Evolutionary conservation across 495 filamentous ascomycete genomes (phyloP), one percentile per base, ranked within the genome.

Genomic region (Penicillium verhagenii): DNA sequence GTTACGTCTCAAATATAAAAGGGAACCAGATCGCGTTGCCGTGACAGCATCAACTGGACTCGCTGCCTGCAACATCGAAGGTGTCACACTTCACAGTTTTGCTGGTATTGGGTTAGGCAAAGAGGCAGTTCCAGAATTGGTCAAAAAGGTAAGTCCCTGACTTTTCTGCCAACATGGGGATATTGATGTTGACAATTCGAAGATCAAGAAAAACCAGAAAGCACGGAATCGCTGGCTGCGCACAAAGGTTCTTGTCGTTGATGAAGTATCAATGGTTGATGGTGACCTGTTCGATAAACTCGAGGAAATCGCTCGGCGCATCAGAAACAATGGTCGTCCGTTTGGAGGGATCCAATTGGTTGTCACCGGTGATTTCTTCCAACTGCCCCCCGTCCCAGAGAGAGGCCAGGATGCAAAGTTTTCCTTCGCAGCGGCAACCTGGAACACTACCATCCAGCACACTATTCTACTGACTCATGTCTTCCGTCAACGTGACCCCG

Each of bases 211-310:
- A 37, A 97, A 97, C 58, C 76, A 79, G 39, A 98, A 97, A 67
- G 91, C 91, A 13, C 90, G 86, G 66, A 85, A 81, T 38, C 85
- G 95, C 37, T 97, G 95, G 94, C 71, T 96, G 56, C 84, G 84
- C 20, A 96, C 92, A 0, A 93, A 89, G 58, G 82, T 90, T 16
- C 81, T 98, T 26, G 78, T 98, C 47, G 81, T 98, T 59, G 94
- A 98, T 69, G 94, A 98, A 71, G 87, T 98, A 26, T 97, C 94
- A 10, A 98, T 98, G 94, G 91, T 98, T 9, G 95, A 97, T 64
- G 95, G 89, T 1, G 93, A 97, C 49, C 77, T 98, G 0, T 97
- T 97, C 56, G 94, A 98, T 70, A 98, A 97, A 71, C 81, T 98
- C 10, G 91, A 96, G 53, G 82, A 86, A 47, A 87, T 98, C 61